Evolutionary conservation across 108 stramenopile genomes (phyloP).

Genomic region (Aurantiochytrium sp.): DNA sequence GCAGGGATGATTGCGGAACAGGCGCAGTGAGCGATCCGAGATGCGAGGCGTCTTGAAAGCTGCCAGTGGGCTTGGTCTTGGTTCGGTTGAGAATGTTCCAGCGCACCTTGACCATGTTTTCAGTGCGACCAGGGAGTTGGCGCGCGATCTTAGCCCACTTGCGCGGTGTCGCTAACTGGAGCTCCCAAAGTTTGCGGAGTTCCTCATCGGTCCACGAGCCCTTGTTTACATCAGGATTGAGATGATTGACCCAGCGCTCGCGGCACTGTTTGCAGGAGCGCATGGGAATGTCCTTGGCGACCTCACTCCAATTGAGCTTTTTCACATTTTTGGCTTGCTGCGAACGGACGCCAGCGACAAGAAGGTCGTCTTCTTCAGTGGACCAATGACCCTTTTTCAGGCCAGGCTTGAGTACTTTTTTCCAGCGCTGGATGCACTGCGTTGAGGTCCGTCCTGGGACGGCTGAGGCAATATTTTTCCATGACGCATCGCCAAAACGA

Average conservation of each 20-base stretch:
- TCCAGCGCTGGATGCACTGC: slow-evolving; percentile 60
- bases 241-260: slow-evolving; percentile 96
- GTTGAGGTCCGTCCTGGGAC: not conserved
- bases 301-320: not conserved
- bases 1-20: too few relatives aligned
- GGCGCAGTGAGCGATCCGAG: too few relatives aligned
- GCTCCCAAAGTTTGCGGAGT: slow-evolving; percentile 53
- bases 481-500: not conserved
- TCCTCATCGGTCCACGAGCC: slow-evolving; percentile 83
- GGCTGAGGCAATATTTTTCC: not conserved
- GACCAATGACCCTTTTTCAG: slow-evolving; percentile 37
- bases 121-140: not conserved
- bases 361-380: not conserved
- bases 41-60: not conserved
- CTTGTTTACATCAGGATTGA: slow-evolving; percentile 88
- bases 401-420: slow-evolving; percentile 55
- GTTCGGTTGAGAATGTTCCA: slow-evolving; percentile 4
- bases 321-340: not conserved
- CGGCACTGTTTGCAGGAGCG: slow-evolving; percentile 95
- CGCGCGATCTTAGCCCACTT: slow-evolving; percentile 27
- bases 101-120: slow-evolving; percentile 7
- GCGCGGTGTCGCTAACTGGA: slow-evolving; percentile 21
- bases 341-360: not conserved
- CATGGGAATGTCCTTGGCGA: not conserved
- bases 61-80: not conserved